Percentiles rank a stretch among this genome's conserved stretches.
Evolutionary conservation across 148 eudicot genomes (phyloP).

Genomic region (Beta vulgaris): DNA sequence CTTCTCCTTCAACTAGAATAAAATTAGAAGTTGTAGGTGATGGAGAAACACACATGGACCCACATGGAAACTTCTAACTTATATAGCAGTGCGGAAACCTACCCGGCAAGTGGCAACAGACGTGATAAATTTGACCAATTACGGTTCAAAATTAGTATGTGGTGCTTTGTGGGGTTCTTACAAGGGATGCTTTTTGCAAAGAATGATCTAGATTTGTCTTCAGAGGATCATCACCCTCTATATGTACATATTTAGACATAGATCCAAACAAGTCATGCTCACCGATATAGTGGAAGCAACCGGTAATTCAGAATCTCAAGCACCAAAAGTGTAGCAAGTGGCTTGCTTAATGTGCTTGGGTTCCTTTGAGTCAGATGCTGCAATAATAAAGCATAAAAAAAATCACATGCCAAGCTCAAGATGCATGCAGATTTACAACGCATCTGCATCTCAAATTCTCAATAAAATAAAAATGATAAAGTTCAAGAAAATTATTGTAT

Average conservation of each 20-base stretch:
- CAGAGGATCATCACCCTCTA: neutral
- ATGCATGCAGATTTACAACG: neutral
- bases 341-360: slow-evolving; percentile 75
- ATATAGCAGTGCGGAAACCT: neutral
- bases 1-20: neutral
- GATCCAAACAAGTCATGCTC: slow-evolving; percentile 14
- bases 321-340: slow-evolving; percentile 78
- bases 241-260: neutral
- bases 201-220: neutral
- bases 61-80: neutral
- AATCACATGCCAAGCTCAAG: slow-evolving; percentile 1
- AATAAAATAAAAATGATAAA: neutral
- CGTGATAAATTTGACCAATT: neutral
- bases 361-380: slow-evolving; percentile 90
- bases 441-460: neutral
- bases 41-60: neutral
- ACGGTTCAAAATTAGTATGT: neutral
- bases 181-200: neutral
- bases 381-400: slow-evolving; percentile 11
- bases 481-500: neutral
- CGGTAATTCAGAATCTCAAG: slow-evolving; percentile 96
- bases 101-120: neutral
- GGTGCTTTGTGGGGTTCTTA: neutral
- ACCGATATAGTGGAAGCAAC: slow-evolving; percentile 94
- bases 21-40: neutral